A percentile compares a stretch with the other conserved stretches of the same genome.
These are phyloP conservation scores for Talaromyces sp. DNA, from an alignment of 2,329 filamentous ascomycete genomes.

Conservation along the genomic window DNA sequence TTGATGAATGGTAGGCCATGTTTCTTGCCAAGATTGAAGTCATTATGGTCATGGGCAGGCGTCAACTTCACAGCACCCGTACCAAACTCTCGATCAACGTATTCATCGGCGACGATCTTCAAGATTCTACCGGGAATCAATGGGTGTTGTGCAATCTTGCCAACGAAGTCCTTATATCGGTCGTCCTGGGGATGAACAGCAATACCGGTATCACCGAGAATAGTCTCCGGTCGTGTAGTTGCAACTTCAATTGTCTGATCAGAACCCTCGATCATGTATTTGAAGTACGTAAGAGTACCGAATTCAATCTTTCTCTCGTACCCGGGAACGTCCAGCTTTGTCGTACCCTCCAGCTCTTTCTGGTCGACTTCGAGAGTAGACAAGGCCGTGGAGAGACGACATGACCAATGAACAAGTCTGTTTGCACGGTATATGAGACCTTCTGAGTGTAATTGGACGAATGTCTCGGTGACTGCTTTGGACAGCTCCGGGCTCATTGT, in stretches of 20 bases:
- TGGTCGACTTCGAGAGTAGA: constrained; percentile 91
- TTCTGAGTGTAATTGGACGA: constrained; percentile 86
- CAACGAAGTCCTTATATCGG: constrained; percentile 83
- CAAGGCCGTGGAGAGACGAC: constrained; percentile 82
- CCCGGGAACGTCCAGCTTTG: constrained; percentile 86
- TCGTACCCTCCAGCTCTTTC: constrained; percentile 84
- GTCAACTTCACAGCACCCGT: constrained; percentile 97
- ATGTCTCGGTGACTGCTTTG: constrained; percentile 83
- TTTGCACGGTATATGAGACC: constrained; percentile 92
- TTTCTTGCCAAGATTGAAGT: constrained; percentile 81
- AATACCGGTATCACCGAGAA: constrained; percentile 92
- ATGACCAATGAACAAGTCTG: constrained; percentile 95
- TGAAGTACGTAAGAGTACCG: constrained; percentile 85
- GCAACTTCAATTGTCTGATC: constrained; percentile 86
- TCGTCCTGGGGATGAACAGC: constrained; percentile 87
- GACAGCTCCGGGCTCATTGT: constrained; percentile 89
- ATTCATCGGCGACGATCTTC: constrained; percentile 83
- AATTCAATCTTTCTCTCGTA: constrained; percentile 98
- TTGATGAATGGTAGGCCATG: constrained; percentile 91
- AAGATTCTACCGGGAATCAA: constrained; percentile 81
- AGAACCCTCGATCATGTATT: constrained; percentile 81
- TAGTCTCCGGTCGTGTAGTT: constrained; percentile 90
- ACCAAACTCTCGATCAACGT: constrained; percentile 91
- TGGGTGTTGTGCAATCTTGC: constrained; percentile 83
- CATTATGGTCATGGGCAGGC: constrained; percentile 92